phyloP scores from a whole-genome alignment of 2,329 filamentous ascomycete genomes.

The Neopestalotiopsis clavispora region DNA sequence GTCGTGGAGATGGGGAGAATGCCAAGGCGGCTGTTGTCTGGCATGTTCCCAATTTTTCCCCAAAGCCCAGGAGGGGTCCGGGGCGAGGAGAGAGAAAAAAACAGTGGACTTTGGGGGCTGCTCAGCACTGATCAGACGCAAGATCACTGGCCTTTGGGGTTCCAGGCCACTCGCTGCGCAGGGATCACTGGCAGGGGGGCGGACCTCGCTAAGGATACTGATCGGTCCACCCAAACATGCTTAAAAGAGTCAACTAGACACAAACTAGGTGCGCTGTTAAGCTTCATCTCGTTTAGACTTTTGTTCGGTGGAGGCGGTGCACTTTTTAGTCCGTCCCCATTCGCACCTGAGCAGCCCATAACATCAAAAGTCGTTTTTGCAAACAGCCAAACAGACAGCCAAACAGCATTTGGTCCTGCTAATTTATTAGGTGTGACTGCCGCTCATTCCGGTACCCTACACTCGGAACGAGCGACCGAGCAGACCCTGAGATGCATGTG shows the following conservation, averaged over 20 bases:
- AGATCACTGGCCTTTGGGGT: neutral
- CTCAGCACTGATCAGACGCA: neutral
- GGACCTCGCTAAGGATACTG: neutral
- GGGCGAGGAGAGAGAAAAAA: neutral
- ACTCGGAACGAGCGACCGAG: too few species aligned
- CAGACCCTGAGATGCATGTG: neutral
- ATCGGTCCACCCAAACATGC: neutral
- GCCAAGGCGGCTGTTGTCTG: neutral
- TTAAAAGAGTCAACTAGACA: slow-evolving; percentile 2
- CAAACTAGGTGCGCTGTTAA: slow-evolving; percentile 1
- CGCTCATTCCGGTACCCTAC: neutral
- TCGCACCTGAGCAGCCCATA: neutral
- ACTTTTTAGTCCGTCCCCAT: neutral
- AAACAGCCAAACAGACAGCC: neutral
- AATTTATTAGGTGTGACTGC: neutral
- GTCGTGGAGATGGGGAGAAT: slow-evolving; percentile 3
- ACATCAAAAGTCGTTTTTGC: neutral
- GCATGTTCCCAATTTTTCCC: slow-evolving; percentile 3
- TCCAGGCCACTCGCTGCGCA: neutral
- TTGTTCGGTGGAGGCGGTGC: neutral
- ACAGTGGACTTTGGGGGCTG: neutral
- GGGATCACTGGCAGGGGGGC: neutral
- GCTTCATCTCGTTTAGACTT: neutral
- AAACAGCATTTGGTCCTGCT: neutral
- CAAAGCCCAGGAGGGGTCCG: slow-evolving; percentile 2